Evolutionary conservation across 441 rosid species (phyloP).

Genomic region (Adansonia rubrostipa): DNA sequence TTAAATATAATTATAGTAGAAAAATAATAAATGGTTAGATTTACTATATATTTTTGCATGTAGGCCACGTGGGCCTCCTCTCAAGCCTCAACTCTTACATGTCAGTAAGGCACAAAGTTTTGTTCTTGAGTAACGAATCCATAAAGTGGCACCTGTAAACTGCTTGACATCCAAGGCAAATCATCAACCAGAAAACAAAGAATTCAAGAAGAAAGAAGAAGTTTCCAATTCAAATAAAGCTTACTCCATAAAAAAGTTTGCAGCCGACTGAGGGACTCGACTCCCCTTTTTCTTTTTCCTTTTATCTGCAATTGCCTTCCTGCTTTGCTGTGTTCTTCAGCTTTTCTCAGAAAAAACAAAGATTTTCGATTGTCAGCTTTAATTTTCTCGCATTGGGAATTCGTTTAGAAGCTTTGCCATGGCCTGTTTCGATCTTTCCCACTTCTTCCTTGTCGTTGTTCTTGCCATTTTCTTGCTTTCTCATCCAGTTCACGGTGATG

Average conservation of each 20-base stretch:
- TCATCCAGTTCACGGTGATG: slow-evolving; percentile 31
- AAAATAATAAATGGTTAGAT: too few relatives aligned
- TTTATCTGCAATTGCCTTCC: neutral
- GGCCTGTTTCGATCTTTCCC: slow-evolving; percentile 34
- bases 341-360: neutral
- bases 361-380: neutral
- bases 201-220: too few relatives aligned
- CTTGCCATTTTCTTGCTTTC: slow-evolving; percentile 40
- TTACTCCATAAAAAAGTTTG: slow-evolving; percentile 1
- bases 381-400: neutral
- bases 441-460: slow-evolving; percentile 21
- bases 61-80: slow-evolving; percentile 28
- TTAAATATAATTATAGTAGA: too few relatives aligned
- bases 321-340: neutral
- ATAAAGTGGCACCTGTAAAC: slow-evolving; percentile 32
- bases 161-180: slow-evolving; percentile 11
- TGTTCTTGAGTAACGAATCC: neutral
- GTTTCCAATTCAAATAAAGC: neutral
- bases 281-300: too few relatives aligned
- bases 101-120: slow-evolving; percentile 4
- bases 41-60: slow-evolving; percentile 25
- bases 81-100: slow-evolving; percentile 1
- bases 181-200: neutral
- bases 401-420: slow-evolving; percentile 22
- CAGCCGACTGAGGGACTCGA: too few relatives aligned